Base-by-base conservation (phyloP, 2,329 filamentous ascomycete species). In the Akanthomyces dipterigenus region DNA sequence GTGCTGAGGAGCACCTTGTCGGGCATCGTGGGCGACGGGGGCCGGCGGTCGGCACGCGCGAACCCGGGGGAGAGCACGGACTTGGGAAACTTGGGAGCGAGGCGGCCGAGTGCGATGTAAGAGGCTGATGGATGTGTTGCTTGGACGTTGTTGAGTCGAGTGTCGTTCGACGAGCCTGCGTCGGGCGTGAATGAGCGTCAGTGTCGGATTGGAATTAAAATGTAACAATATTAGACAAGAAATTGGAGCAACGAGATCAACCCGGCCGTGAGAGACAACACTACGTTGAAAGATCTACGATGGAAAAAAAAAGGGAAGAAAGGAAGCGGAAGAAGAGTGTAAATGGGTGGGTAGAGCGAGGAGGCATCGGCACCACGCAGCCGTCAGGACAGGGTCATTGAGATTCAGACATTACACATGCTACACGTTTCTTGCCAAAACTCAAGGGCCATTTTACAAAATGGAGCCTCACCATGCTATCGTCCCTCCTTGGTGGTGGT, bases 1-100 rank as follows among this genome's bases (percentile, higher is more conserved):
- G 82, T 81, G 65, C 79, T 72, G 65, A 78, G 65, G 63, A 83
- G 77, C 64, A 85, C 75, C 66, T 81, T 83, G 77, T 82, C 84
- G 62, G 76, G 77, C 82, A 85, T 85, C 22, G 60, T 68, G 63
- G 48, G 49, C 28, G 56, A 14, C 55, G 20, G 34, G 12, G 40
- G 40, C 2, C 40, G 34, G 34, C 12, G 34, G 34, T 16, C 9
- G 36, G 36, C 16, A 38, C 36, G 36, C 5, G 36, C 14, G 5
- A 14, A 16, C 36, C 36, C 12, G 3, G 12, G 5, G 31, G 40
- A n/a, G 16, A 9, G 18, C 43, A 22, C n/a, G 43, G 43, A 22
- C 48, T 34, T 34, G 31, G 28, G 31, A 34, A 46, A 26, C 43
- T 46, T 22, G 43, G 20, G 9, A 38, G 12, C 5, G 18, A 38